phyloP scores from a whole-genome alignment of 176 grass and related monocot species.

The Alloteropsis semialata region DNA sequence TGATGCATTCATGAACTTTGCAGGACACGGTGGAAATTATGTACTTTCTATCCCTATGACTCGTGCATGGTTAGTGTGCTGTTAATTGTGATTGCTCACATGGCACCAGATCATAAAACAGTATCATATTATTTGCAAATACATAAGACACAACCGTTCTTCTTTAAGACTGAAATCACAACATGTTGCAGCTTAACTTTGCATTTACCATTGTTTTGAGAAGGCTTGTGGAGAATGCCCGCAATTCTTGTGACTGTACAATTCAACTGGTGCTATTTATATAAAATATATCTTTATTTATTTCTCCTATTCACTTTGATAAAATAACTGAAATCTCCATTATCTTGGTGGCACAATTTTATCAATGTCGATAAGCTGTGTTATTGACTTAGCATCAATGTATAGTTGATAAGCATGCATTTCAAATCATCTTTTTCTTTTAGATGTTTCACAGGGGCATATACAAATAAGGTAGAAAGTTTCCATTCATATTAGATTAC shows the following conservation, averaged over 20 bases:
- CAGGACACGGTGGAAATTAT: not conserved
- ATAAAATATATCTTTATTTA: not conserved
- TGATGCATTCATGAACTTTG: conserved; percentile 7
- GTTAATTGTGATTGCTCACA: conserved; percentile 12
- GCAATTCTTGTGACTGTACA: not conserved
- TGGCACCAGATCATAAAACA: not conserved
- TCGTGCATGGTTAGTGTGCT: conserved; percentile 1
- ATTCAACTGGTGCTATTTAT: not conserved
- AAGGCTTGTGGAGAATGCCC: not conserved
- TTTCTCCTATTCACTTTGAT: not conserved
- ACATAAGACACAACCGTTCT: not conserved
- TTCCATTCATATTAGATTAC: not conserved
- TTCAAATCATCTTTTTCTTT: not conserved
- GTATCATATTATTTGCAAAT: not conserved
- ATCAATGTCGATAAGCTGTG: not conserved
- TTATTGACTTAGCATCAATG: not conserved
- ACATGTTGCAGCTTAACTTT: not conserved
- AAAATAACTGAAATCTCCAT: not conserved
- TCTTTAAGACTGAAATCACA: not conserved
- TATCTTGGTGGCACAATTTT: not conserved
- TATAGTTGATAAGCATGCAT: not conserved
- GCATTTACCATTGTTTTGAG: not conserved
- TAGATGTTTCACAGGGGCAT: not conserved
- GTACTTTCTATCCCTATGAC: not conserved
- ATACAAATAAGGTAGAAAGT: not conserved